phyloP scores from a whole-genome alignment of 2,329 filamentous ascomycete genomes.

The Lecanosticta acicola region DNA sequence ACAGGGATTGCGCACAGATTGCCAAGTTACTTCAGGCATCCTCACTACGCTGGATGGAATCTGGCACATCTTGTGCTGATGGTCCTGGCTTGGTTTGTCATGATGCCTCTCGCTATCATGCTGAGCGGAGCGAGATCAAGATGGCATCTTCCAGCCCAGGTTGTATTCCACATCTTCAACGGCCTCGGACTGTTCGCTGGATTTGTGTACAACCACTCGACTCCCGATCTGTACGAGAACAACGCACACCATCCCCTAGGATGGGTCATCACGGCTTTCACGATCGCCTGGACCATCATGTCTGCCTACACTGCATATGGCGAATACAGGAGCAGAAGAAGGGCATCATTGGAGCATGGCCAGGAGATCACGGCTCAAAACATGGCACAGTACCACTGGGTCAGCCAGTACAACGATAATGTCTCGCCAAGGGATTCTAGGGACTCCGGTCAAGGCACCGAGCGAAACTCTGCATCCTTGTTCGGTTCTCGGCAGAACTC shows the following conservation, averaged over 20 bases:
- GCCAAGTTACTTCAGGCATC: conserved; percentile 54
- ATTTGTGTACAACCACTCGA: conserved; percentile 69
- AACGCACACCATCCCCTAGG: conserved; percentile 86
- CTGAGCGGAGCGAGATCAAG: conserved; percentile 76
- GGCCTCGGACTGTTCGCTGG: conserved; percentile 58
- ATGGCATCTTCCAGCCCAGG: conserved; percentile 63
- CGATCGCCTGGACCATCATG: conserved; percentile 64
- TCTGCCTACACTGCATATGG: conserved; percentile 57
- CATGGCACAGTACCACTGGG: conserved; percentile 29
- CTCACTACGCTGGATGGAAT: conserved; percentile 52
- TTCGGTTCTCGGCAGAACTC: conserved; percentile 31
- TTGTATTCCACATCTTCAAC: conserved; percentile 45
- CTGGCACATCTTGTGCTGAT: conserved; percentile 66
- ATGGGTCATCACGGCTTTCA: conserved; percentile 73
- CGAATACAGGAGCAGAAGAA: conserved; percentile 13
- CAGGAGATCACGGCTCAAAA: conserved; percentile 9
- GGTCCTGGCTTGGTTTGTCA: conserved; percentile 64
- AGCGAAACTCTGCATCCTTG: conserved; percentile 24
- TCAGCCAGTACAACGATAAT: conserved; percentile 21
- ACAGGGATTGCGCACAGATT: conserved; percentile 12
- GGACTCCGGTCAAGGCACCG: conserved; percentile 34
- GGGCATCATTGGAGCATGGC: conserved; percentile 6
- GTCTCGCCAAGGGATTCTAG: conserved; percentile 34
- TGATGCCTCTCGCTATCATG: conserved; percentile 75
- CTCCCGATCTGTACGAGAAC: conserved; percentile 78